Base-by-base conservation (phyloP, 257 asterid genomes). In the Plectranthus barbatus region DNA sequence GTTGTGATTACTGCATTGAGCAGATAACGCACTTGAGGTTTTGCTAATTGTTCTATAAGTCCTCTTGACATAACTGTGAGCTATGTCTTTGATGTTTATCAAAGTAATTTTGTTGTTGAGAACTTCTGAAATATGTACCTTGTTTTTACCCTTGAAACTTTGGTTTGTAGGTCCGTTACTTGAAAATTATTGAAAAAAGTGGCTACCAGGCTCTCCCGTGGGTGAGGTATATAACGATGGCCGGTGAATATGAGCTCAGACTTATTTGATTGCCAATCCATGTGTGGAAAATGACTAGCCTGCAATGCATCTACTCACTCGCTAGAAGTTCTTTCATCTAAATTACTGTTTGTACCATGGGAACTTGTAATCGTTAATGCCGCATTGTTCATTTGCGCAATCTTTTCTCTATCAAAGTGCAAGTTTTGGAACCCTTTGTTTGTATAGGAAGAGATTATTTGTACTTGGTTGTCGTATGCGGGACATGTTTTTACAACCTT, bases 171-270 rank as follows among this genome's bases (percentile, higher is more conserved):
- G 91, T 86, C 61, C 94, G 94, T 14, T 86, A 89, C 82, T 76
- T 89, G 79, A 89, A 89, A 77, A 86, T 89, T 60, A 89, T 89
- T 36, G 97, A 89, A 74, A 89, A 89, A 77, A 86, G 96, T 72
- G 96, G 95, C 46, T 89, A 89, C 62, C 95, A 84, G 70, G 88
- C 94, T 73, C 94, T 89, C 37, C 97, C 95, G 13, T 86, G 95
- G 95, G 95, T 84, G 80, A 83, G 94, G 76, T 89, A 84, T 72
- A 89, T 89, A 58, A 89, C 95, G 55, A 84, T 82, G 95, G 97
- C 89, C 34, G 95, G 97, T 70, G 97, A 89, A 75, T 86, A 89
- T 47, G 97, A 89, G 80, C 79, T 89, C 69, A 71, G 94, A 72
- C 86, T 86, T 51, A 72, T 82, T n/a, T 86, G 77, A 80, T 48